Conservation (phyloP, 2,329 filamentous ascomycete genomes). For the Monilinia polystroma region DNA sequence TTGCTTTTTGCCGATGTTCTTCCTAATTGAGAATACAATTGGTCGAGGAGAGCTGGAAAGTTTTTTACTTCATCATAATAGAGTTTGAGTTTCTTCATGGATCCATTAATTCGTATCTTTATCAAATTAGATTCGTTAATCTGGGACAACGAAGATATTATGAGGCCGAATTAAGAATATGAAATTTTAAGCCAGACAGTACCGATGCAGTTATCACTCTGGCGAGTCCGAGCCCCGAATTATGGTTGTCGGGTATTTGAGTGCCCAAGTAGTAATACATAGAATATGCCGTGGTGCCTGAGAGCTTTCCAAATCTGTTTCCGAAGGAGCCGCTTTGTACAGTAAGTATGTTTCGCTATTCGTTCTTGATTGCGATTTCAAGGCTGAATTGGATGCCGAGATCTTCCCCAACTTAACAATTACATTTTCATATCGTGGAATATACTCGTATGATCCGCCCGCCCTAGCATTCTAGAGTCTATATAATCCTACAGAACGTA, state of each 20-base stretch:
- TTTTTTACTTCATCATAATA: slow-evolving; percentile 4
- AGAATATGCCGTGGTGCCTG: too few species aligned
- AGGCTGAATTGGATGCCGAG: too few species aligned
- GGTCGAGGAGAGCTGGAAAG: not conserved
- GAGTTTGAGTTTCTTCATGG: slow-evolving; percentile 3
- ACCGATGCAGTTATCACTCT: not conserved
- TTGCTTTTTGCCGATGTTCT: not conserved
- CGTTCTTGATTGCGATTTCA: too few species aligned
- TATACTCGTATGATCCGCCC: too few species aligned
- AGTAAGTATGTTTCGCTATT: too few species aligned
- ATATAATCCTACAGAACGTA: too few species aligned
- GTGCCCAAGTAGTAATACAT: too few species aligned
- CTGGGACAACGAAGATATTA: not conserved
- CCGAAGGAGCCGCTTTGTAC: too few species aligned
- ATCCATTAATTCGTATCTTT: not conserved
- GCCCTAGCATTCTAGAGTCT: too few species aligned
- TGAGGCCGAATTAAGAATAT: slow-evolving; percentile 1
- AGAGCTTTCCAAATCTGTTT: too few species aligned
- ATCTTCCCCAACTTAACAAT: too few species aligned
- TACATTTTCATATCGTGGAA: too few species aligned
- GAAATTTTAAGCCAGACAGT: not conserved
- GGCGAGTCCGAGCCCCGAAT: not conserved
- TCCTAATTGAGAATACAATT: slow-evolving; percentile 1
- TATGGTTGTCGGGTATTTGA: not conserved
- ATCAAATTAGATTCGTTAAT: not conserved